These are phyloP conservation scores for Oidium heveae DNA, from an alignment of 2,329 filamentous ascomycete species.

Conservation along the genomic window DNA sequence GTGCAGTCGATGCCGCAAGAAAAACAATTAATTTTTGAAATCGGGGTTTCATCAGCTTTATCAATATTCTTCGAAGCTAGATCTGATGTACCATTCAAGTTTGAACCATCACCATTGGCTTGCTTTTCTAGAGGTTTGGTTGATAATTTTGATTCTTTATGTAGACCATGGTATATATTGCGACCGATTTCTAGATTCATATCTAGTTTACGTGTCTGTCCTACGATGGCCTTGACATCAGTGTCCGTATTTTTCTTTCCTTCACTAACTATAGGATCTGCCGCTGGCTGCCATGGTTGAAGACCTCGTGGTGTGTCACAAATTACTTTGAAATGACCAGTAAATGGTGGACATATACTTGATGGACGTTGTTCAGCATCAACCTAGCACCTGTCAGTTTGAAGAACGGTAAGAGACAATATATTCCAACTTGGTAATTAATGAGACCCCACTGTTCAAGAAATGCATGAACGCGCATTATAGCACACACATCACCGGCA, in stretches of 20 bases:
- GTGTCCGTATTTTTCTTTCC: conserved; percentile 28
- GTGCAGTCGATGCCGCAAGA: conserved; percentile 84
- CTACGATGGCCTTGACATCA: conserved; percentile 31
- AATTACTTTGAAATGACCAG: conserved; percentile 87
- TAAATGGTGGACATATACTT: conserved; percentile 87
- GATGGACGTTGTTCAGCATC: conserved; percentile 88
- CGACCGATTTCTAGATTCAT: conserved; percentile 80
- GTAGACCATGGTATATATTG: conserved; percentile 86
- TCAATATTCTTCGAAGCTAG: conserved; percentile 20
- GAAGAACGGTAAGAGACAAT: background rate
- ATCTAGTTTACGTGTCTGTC: conserved; percentile 45
- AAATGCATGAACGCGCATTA: conserved; percentile 96
- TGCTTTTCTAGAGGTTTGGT: conserved; percentile 39
- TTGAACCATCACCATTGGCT: conserved; percentile 43
- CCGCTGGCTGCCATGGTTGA: conserved; percentile 81
- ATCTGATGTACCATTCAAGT: conserved; percentile 35
- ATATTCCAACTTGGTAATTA: conserved; percentile 63
- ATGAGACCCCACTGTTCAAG: conserved; percentile 97
- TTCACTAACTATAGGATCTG: conserved; percentile 41
- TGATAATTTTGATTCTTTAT: conserved; percentile 42
- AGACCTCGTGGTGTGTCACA: conserved; percentile 87
- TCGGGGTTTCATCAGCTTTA: conserved; percentile 37
- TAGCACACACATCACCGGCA: conserved; percentile 91
- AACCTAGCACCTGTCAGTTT: conserved; percentile 31
- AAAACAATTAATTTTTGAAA: conserved; percentile 56